Percentiles rank a stretch among this genome's conserved stretches.
Conservation (phyloP, 257 asterid genomes). For the Primulina eburnea region DNA sequence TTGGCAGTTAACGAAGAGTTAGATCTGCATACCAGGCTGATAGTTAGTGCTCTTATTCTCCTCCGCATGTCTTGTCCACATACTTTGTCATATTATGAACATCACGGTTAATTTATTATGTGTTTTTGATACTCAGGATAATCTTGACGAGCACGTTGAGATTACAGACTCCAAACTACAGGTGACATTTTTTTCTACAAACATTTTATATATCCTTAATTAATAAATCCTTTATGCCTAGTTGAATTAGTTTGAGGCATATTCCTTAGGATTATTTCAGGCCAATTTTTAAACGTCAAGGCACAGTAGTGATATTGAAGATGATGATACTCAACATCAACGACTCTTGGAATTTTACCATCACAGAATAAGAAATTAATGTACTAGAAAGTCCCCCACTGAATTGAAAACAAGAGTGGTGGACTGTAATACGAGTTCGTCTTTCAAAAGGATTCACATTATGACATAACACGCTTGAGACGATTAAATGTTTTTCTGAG, state of each 20-base stretch:
- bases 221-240: background rate
- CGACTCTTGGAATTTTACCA: background rate
- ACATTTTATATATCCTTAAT: slow-evolving; percentile 1
- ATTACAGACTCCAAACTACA: slow-evolving; percentile 67
- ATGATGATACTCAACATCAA: slow-evolving; percentile 4
- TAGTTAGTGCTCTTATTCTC: slow-evolving; percentile 52
- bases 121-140: slow-evolving; percentile 48
- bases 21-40: slow-evolving; percentile 78
- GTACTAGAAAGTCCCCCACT: background rate
- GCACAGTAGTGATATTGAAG: slow-evolving; percentile 8
- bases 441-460: background rate
- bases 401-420: background rate
- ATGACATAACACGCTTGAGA: background rate
- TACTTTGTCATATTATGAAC: slow-evolving; percentile 8
- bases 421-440: background rate
- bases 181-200: slow-evolving; percentile 39
- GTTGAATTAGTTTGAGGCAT: background rate
- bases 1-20: slow-evolving; percentile 95
- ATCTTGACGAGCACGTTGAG: slow-evolving; percentile 79
- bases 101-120: slow-evolving; percentile 18
- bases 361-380: background rate
- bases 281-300: background rate
- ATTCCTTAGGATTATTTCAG: background rate
- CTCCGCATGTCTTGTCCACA: slow-evolving; percentile 4
- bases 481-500: background rate